Conservation (phyloP, 176 grass and related monocot species). For the Aechmea fasciata region DNA sequence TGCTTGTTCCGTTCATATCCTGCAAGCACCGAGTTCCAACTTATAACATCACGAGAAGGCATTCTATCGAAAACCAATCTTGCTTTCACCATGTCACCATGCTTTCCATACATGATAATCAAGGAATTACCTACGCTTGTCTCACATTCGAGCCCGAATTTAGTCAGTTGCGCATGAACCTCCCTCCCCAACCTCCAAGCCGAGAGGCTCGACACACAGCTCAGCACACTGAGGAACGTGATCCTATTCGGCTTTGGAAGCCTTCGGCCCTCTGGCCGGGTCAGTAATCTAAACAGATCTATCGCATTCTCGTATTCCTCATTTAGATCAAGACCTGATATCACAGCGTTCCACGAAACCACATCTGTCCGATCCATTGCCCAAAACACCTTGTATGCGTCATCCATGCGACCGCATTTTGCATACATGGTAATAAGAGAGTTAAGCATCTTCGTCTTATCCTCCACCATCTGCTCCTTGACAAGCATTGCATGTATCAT, state of each 20-base stretch:
- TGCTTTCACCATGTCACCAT: constrained; percentile 2
- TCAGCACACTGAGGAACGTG: constrained; percentile 12
- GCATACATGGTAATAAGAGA: constrained; percentile 19
- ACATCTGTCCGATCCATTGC: neutral
- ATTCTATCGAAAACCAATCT: constrained; percentile 2
- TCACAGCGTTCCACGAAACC: constrained; percentile 18
- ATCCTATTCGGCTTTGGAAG: constrained; percentile 8
- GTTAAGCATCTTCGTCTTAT: constrained; percentile 6
- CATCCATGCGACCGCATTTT: constrained; percentile 2
- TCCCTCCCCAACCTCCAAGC: constrained; percentile 13
- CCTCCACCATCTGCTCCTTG: neutral
- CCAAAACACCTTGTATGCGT: constrained; percentile 10
- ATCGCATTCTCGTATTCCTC: constrained; percentile 3
- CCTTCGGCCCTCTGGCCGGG: neutral
- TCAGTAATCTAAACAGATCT: neutral
- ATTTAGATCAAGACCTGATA: constrained; percentile 13
- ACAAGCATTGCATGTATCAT: constrained; percentile 8
- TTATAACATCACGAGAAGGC: constrained; percentile 12
- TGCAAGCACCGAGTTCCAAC: constrained; percentile 15
- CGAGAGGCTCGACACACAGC: neutral
- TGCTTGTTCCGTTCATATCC: constrained; percentile 8
- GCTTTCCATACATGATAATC: constrained; percentile 14
- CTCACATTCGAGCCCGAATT: constrained; percentile 2
- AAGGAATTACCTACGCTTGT: constrained; percentile 14
- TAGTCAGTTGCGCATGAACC: constrained; percentile 7